Base-by-base conservation (phyloP, 169 alveolate genomes). In the Plasmodium gaboni region DNA sequence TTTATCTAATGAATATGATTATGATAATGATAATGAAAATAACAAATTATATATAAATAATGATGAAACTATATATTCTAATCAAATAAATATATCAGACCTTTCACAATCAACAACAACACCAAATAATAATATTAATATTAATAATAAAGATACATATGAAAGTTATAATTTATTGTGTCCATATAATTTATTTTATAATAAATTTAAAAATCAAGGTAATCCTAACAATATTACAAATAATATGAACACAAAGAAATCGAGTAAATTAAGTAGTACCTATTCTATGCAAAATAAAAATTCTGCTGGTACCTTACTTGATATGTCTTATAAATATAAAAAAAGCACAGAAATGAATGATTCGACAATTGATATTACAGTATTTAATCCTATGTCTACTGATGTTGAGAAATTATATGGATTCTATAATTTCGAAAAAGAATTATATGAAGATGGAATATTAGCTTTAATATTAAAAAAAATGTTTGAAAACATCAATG, bases 361-460 rank as follows among this genome's bases (percentile, higher is more conserved):
- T 13, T 48, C 4, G 55, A 19, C 53, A n/a, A 71, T 86, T 24
- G 92, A 86, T 28, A 44, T 72, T 24, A 72, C 87, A 8, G 92
- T 86, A 42, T 86, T 86, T 86, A 86, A 86, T 55, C 92, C 92
- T 26, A 69, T 86, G 86, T 86, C 92, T 13, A 86, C 92, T 2
- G 92, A 86, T 48, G 65, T 72, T 17, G 22, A 42, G 28, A 72
- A 86, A 51, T 71, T 86, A 55, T 86, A 86, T 86, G 87, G 92
- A 2, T 71, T 48, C 17, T 86, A 86, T 65, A 86, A 86, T 38
- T 24, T 32, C 10, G 92, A 86, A 50, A 86, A 86, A 67, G 92
- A 71, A 65, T 46, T 86, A 26, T 86, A 86, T 65, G 87, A 86
- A 71, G 92, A 86, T 50, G 92, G 92, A 0, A 53, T 86, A 24